phyloP scores from a whole-genome alignment of 2,329 filamentous ascomycete genomes.

The Tolypocladium nubicola region DNA sequence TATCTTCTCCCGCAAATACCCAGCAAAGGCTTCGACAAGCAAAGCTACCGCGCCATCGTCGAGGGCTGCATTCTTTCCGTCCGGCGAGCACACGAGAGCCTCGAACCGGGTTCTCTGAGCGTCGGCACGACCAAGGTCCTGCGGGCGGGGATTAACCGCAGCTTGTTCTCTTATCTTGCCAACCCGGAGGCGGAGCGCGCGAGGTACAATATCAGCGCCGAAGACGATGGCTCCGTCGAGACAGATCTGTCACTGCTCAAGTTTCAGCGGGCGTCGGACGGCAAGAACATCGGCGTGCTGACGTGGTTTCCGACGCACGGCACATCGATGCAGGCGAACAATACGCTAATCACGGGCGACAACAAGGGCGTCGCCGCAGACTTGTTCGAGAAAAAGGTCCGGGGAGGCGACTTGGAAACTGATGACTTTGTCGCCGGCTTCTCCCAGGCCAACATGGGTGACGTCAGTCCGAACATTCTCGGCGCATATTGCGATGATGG shows the following conservation, averaged over 20 bases:
- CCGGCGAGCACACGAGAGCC: conserved; percentile 57
- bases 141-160: conserved; percentile 74
- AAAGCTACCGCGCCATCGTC: conserved; percentile 80
- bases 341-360: conserved; percentile 78
- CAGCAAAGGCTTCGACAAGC: conserved; percentile 72
- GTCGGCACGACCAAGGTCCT: conserved; percentile 50
- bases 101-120: conserved; percentile 50
- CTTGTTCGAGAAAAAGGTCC: conserved; percentile 65
- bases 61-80: conserved; percentile 74
- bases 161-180: conserved; percentile 72
- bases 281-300: conserved; percentile 66
- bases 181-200: conserved; percentile 67
- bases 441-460: conserved; percentile 82
- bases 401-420: conserved; percentile 41
- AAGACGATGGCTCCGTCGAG: conserved; percentile 42
- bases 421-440: conserved; percentile 78
- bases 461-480: conserved; percentile 78
- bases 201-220: conserved; percentile 40
- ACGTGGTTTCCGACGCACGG: conserved; percentile 90
- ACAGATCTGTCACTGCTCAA: conserved; percentile 70
- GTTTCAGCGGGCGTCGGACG: conserved; percentile 60
- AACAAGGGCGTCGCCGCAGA: conserved; percentile 88
- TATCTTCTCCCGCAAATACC: conserved; percentile 86
- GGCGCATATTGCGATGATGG: conserved; percentile 87
- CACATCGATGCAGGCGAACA: conserved; percentile 82